Base-by-base conservation (phyloP, 345 rosid species). In the Adansonia digitata region DNA sequence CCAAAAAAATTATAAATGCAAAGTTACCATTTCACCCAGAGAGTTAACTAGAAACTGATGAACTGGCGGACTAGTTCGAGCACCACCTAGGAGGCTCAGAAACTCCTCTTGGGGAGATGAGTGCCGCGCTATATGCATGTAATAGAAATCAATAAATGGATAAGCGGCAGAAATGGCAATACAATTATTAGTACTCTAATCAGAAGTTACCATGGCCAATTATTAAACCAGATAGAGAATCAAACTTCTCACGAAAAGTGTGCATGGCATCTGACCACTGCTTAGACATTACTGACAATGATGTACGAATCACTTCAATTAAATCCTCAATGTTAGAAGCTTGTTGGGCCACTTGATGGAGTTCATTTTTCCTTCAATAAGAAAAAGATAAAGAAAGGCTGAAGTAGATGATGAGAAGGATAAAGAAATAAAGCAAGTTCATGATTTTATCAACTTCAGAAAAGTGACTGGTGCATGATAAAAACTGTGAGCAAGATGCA, bases 51-150 rank as follows among this genome's bases (percentile, higher is more conserved):
- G 88, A 83, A 94, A 94, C 79, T 94, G 98, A 81, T 92, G 95
- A 77, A 92, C 82, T 26, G 98, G 86, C 57, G 93, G 98, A 85
- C 98, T 94, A 60, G 91, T 91, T 46, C 93, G 88, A 40, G 96
- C 92, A 79, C 98, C 98, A 26, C 90, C 87, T 74, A 94, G 77
- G 78, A 94, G 95, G 82, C 98, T 92, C 59, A 92, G 87, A 87
- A 94, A 87, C 80, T 94, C 97, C 78, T 94, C 98, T 74, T 94
- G 95, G 53, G 98, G 96, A 75, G 92, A 85, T 13, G 98, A 94
- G 67, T 92, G 97, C 76, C 92, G 80, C 69, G 88, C 98, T 94
- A 71, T 48, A 57, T 64, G 81, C 62, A 84, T 78, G 74, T 13
- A 67, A 78, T 31, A 42, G 43, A 67, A 71, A 71, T 8, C 34